A percentile compares a stretch with the other conserved stretches of the same genome.
These are phyloP conservation scores for Cicer arietinum DNA, from an alignment of 306 rosid genomes.

Conservation along the genomic window DNA sequence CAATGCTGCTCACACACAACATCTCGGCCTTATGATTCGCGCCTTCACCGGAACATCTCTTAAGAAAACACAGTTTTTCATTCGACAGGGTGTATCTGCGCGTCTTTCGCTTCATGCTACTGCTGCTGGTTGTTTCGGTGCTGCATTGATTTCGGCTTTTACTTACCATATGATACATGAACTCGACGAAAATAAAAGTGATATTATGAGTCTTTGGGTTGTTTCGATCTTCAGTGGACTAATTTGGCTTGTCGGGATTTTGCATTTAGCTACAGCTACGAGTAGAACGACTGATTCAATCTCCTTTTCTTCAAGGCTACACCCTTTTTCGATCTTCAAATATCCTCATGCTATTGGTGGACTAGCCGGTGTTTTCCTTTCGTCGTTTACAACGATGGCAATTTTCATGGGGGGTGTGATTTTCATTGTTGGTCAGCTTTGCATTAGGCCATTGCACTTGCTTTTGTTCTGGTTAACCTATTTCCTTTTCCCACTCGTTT, in stretches of 20 bases:
- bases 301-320: conserved; percentile 47
- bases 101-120: conserved; percentile 67
- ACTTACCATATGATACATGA: conserved; percentile 76
- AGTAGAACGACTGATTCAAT: conserved; percentile 47
- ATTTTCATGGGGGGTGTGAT: conserved; percentile 71
- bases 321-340: conserved; percentile 55
- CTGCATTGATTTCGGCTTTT: conserved; percentile 72
- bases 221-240: conserved; percentile 91
- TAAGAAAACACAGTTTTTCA: conserved; percentile 46
- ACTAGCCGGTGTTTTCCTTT: conserved; percentile 61
- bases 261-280: conserved; percentile 56
- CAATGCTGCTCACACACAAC: conserved; percentile 78
- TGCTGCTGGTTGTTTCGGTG: conserved; percentile 57
- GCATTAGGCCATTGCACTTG: conserved; percentile 61
- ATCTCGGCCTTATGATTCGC: conserved; percentile 73
- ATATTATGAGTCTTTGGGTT: conserved; percentile 70
- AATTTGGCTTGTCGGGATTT: conserved; percentile 69
- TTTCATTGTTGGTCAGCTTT: conserved; percentile 71
- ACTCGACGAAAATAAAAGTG: conserved; percentile 24
- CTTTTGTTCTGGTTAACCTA: conserved; percentile 73
- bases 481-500: conserved; percentile 73
- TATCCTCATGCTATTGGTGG: conserved; percentile 75
- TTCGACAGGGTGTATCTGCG: conserved; percentile 55
- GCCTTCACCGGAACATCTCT: conserved; percentile 55
- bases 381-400: conserved; percentile 71